Percentiles rank a stretch among this genome's conserved stretches.
Conservation (phyloP, 805 yeast species). For the Yamadazyma philogaea region DNA sequence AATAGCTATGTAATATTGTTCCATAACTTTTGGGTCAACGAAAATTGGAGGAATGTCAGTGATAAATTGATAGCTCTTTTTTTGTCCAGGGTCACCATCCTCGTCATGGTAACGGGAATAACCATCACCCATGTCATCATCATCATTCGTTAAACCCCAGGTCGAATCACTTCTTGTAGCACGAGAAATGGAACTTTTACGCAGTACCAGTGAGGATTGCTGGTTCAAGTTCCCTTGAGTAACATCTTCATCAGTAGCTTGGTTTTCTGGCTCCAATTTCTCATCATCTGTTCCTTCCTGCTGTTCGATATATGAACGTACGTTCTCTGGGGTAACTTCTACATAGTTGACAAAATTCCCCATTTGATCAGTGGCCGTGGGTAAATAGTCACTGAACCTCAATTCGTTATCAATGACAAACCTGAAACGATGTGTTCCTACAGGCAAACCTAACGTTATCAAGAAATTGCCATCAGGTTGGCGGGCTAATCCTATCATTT, state of each 20-base stretch:
- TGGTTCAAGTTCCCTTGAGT: slow-evolving; percentile 5
- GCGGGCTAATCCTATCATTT: slow-evolving; percentile 83
- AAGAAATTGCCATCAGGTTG: slow-evolving; percentile 54
- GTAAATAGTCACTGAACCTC: slow-evolving; percentile 79
- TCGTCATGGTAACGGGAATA: slow-evolving; percentile 74
- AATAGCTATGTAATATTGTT: slow-evolving; percentile 73
- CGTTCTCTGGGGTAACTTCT: slow-evolving; percentile 57
- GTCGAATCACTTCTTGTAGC: slow-evolving; percentile 51
- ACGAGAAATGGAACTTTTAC: slow-evolving; percentile 31
- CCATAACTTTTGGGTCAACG: slow-evolving; percentile 84
- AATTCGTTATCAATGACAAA: slow-evolving; percentile 93
- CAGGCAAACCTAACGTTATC: slow-evolving; percentile 74
- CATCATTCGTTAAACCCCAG: slow-evolving; percentile 61
- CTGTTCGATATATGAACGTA: slow-evolving; percentile 28
- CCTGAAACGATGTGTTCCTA: slow-evolving; percentile 90
- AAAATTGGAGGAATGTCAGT: slow-evolving; percentile 78
- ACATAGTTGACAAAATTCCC: slow-evolving; percentile 93
- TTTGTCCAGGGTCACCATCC: slow-evolving; percentile 21
- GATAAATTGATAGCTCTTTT: slow-evolving; percentile 43
- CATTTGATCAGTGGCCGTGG: slow-evolving; percentile 97
- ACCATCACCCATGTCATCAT: slow-evolving; percentile 81
- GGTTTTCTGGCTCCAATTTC: slow-evolving; percentile 15
- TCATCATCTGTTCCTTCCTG: slow-evolving; percentile 18
- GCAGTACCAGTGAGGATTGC: slow-evolving; percentile 15
- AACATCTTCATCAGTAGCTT: slow-evolving; percentile 8